phyloP scores from a whole-genome alignment of 306 rosid genomes.

The Malus orientalis region DNA sequence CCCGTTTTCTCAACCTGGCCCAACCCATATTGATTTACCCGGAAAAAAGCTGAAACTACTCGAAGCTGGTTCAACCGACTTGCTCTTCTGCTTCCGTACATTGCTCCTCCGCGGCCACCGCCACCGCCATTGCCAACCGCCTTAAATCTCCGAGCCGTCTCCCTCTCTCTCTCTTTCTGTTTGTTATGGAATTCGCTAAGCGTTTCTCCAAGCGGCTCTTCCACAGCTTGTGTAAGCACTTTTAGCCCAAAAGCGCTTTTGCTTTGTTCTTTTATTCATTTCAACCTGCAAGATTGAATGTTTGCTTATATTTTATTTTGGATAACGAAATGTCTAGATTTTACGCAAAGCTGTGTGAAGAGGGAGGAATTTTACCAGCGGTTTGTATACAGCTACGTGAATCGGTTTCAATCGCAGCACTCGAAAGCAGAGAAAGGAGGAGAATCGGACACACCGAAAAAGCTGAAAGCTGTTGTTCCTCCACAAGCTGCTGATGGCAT shows the following conservation, averaged over 20 bases:
- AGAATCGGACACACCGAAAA: slow-evolving; percentile 31
- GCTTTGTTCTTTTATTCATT: not conserved
- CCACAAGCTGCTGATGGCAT: slow-evolving; percentile 28
- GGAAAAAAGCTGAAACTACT: not conserved
- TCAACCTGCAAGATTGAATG: not conserved
- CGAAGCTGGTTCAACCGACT: not conserved
- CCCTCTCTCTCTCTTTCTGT: not conserved
- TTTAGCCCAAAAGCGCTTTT: not conserved
- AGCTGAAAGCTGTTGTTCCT: slow-evolving; percentile 17
- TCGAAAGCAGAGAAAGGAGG: slow-evolving; percentile 44
- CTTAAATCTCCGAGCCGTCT: not conserved
- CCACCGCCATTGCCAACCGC: not conserved
- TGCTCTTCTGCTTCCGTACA: not conserved
- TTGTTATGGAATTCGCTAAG: slow-evolving; percentile 10
- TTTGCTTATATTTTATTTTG: not conserved
- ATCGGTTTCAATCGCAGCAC: slow-evolving; percentile 43
- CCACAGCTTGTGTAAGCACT: slow-evolving; percentile 11
- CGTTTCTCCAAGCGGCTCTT: slow-evolving; percentile 15
- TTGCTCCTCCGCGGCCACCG: slow-evolving; percentile 1
- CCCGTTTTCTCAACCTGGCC: not conserved
- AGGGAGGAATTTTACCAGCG: slow-evolving; percentile 37
- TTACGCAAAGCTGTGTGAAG: slow-evolving; percentile 23
- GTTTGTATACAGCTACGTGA: slow-evolving; percentile 32
- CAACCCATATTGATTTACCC: not conserved
- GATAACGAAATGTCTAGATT: slow-evolving; percentile 24